Evolutionary conservation across 1,284 basidiomycete species (phyloP), one percentile per base, ranked within the genome.

Genomic region (Sporisorium exsertum): DNA sequence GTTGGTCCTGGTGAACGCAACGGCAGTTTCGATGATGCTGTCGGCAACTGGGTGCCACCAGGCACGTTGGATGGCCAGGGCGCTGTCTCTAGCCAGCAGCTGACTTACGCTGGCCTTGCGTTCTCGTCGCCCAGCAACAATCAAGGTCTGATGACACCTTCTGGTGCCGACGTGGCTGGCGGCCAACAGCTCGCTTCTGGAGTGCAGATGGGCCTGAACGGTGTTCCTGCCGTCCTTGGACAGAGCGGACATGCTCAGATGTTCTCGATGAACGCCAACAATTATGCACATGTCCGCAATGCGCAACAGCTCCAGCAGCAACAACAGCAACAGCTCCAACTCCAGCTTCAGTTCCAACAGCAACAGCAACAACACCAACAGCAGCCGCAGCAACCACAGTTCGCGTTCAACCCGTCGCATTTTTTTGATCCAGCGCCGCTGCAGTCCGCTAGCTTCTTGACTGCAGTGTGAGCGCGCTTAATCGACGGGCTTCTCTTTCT

Each of bases 401-500:
- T 20, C 7, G 60, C 49, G 18, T 69, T 62, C 42, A 66, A 76
- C 40, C 61, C 51, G 27, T 64, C 64, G 61, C 55, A 53, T 76
- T 76, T 76, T 76, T 76, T 76, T 76, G 73, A 76, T 49, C 59
- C 29, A 37, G 73, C 73, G 64, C 63, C 68, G 58, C 73, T 76
- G 68, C 73, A 76, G 73, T 59, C 73, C 24, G 68, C 73, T 67
- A 66, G 60, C 64, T 76, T 72, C 55, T 61, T 76, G 73, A 65
- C 73, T 65, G 68, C 56, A 71, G 73, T 76, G 18, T 76, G 57
- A 76, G 64, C 64, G 73, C 68, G 20, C 26, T 37, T 32, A 27
- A 10, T 15, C 47, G n/a, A 29, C 35, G 33, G n/a, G 40, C 16
- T 37, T 37, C 32, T 26, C 16, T 24, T 47, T 29, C 27, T 45